Percentiles rank a stretch among this genome's conserved stretches.
Evolutionary conservation across 495 filamentous ascomycete species (phyloP).

Genomic region (Pyronema omphalodes): DNA sequence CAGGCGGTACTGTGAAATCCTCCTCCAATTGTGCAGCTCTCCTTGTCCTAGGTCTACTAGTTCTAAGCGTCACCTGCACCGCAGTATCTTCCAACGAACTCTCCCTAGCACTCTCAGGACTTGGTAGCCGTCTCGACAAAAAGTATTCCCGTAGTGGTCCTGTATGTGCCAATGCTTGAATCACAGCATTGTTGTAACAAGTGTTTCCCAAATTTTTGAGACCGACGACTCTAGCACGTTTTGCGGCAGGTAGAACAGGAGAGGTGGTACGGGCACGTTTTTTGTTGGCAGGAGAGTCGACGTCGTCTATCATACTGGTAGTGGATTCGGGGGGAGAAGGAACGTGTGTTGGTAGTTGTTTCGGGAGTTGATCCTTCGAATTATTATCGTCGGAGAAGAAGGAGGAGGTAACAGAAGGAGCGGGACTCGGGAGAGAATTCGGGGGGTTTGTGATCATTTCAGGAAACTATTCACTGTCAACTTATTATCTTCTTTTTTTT

Average conservation of each 20-base stretch:
- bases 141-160: slow-evolving; percentile 21
- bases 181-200: slow-evolving; percentile 23
- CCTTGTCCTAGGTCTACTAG: slow-evolving; percentile 16
- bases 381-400: too few species aligned
- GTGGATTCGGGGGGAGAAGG: too few species aligned
- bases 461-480: too few species aligned
- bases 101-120: slow-evolving; percentile 7
- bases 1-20: slow-evolving; percentile 12
- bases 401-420: too few species aligned
- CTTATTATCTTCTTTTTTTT: too few species aligned
- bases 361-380: not conserved
- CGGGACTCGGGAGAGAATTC: too few species aligned
- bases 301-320: too few species aligned
- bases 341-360: too few species aligned
- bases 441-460: too few species aligned
- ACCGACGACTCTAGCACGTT: slow-evolving; percentile 20
- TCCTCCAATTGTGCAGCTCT: slow-evolving; percentile 20
- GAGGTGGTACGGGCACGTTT: too few species aligned
- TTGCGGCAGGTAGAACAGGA: not conserved
- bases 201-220: slow-evolving; percentile 22
- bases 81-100: not conserved
- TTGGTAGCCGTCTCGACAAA: slow-evolving; percentile 10
- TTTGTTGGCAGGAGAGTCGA: too few species aligned
- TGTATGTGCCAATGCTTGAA: slow-evolving; percentile 22
- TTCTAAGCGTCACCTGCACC: slow-evolving; percentile 17